Evolutionary conservation across 768 basidiomycete genomes (phyloP).

Genomic region (Pleurotus tuber-regium): DNA sequence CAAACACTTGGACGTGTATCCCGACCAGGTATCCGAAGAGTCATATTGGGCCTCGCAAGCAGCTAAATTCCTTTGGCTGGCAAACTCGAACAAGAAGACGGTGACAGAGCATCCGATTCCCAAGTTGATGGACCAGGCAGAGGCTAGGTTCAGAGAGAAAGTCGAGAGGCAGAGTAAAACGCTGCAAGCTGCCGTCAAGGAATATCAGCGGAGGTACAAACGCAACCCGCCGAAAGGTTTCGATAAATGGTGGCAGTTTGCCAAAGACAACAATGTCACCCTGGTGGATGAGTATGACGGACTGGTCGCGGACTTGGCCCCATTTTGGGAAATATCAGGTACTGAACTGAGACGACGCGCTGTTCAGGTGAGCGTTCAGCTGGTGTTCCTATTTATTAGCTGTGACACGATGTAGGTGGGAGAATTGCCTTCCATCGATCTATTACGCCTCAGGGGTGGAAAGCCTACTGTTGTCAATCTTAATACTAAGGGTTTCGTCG

Average conservation of each 20-base stretch:
- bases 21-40: conserved; percentile 13
- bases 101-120: conserved; percentile 73
- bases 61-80: conserved; percentile 13
- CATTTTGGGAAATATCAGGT: conserved; percentile 78
- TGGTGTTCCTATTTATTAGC: not conserved
- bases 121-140: conserved; percentile 79
- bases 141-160: conserved; percentile 62
- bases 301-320: conserved; percentile 74
- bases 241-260: conserved; percentile 87
- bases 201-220: conserved; percentile 78
- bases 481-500: conserved; percentile 55
- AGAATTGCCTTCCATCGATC: conserved; percentile 76
- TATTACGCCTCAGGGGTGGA: conserved; percentile 78
- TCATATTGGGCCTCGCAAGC: conserved; percentile 19
- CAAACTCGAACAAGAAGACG: conserved; percentile 9
- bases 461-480: conserved; percentile 56
- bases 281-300: conserved; percentile 91
- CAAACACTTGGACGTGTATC: conserved; percentile 17
- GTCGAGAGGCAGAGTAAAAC: conserved; percentile 78
- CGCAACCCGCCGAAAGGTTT: conserved; percentile 88
- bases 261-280: conserved; percentile 64
- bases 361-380: conserved; percentile 43
- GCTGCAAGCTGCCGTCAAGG: conserved; percentile 70
- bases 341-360: conserved; percentile 69
- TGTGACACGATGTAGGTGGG: conserved; percentile 49